Percentiles rank a stretch among this genome's conserved stretches.
Conservation (phyloP, 345 rosid species). For the Euphorbia pulcherrima region DNA sequence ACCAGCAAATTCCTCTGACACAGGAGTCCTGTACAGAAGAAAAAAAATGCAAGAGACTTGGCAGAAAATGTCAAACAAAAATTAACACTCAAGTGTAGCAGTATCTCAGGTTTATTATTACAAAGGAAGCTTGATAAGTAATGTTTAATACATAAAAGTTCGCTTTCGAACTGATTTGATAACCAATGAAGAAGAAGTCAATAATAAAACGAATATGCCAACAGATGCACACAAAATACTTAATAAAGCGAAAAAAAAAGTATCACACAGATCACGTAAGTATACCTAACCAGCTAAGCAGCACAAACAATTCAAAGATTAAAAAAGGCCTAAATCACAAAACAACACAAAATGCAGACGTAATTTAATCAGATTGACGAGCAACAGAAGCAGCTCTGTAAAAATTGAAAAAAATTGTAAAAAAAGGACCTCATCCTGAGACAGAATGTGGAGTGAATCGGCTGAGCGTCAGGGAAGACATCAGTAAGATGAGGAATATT, state of each 20-base stretch:
- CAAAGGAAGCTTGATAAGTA: neutral
- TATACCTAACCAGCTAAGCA: neutral
- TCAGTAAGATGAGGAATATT: constrained; percentile 77
- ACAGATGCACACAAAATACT: neutral
- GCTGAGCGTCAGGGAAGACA: constrained; percentile 50
- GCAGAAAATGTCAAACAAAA: neutral
- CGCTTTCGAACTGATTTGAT: neutral
- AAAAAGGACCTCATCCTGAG: constrained; percentile 65
- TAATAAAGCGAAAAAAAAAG: neutral
- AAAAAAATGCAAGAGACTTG: neutral
- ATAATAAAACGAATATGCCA: neutral
- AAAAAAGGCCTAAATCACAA: neutral
- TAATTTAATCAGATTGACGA: neutral
- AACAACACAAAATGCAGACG: neutral
- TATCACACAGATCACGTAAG: neutral
- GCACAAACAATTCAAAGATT: neutral
- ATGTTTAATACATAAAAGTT: neutral
- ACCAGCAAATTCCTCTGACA: constrained; percentile 54
- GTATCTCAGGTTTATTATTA: neutral
- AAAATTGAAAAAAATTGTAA: neutral
- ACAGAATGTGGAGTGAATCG: constrained; percentile 84
- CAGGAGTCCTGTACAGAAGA: constrained; percentile 49
- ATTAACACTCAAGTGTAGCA: neutral
- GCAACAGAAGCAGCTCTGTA: neutral
- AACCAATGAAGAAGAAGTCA: neutral